Evolutionary conservation across 2,329 filamentous ascomycete species (phyloP), one percentile per base, ranked within the genome.

Genomic region (Torrubiellomyces zombiae): DNA sequence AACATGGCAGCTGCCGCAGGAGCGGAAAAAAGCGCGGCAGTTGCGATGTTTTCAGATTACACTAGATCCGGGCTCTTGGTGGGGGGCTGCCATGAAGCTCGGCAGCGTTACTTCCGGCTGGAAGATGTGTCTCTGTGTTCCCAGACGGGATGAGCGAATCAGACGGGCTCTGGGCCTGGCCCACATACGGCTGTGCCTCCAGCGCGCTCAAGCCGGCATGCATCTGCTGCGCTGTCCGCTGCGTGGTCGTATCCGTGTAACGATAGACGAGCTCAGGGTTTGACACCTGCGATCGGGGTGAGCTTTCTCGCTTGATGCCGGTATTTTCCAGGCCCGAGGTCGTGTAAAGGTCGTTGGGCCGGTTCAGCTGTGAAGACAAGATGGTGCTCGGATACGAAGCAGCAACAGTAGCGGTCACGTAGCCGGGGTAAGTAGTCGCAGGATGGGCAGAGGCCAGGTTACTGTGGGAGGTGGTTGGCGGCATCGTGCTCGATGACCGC

Each of bases 231-330:
- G 12, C 9, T 14, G 14, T 10, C 8, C 21, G 29, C 9, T 29
- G 26, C 7, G 23, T 7, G 6, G 24, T n/a, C 16, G 28, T 42
- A 23, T 46, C 44, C 4, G 34, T 36, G 30, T 48, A 48, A 25
- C 44, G 40, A 36, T 48, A 48, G 13, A 38, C 31, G 29, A 46
- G n/a, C n/a, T n/a, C n/a, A n/a, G n/a, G 38, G 16, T 45, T 24
- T 24, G 37, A 19, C 21, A 32, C 27, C 27, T 33, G 24, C 33
- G 38, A 17, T 21, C 26, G 33, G 22, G 15, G 31, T 16, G 19
- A 34, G 30, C 11, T 27, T 32, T 28, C 31, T 31, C 29, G 31
- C 23, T 25, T 28, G 30, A 31, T 33, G 35, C 25, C 30, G 20
- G 32, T 23, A 17, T 29, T 21, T 16, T 25, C 16, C 6, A 28